Evolutionary conservation across 257 asterid species (phyloP), one percentile per base, ranked within the genome.

Genomic region (Forsythia viridissima): DNA sequence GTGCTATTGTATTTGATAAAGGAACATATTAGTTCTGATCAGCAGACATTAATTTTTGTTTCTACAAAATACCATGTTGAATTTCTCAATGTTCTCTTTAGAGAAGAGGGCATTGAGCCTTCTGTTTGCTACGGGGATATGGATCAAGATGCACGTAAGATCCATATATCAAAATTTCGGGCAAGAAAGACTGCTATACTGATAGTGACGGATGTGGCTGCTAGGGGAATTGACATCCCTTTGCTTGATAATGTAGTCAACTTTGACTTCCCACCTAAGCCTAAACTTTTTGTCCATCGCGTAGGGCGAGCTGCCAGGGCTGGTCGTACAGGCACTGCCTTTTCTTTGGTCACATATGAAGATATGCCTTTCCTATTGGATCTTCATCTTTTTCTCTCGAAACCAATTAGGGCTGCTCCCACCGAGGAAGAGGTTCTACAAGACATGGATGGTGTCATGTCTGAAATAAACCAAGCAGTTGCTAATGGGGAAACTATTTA

Each of bases 301-400:
- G 99, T 96, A 36, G 99, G 99, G n/a, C 87, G 98, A 81, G 99
- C 93, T 78, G 99, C 99, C 61, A 91, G 99, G 87, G 99, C 99
- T 55, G 99, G 99, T 78, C 96, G 97, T 15, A 87, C 90, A 7
- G 97, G 99, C 66, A 86, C 98, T 78, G 85, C 99, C 21, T 96
- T 85, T 86, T 96, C 97, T 77, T 88, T 96, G 48, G 87, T 93
- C 73, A 92, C 99, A 41, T 74, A 91, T 7, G 99, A 96, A 82
- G 99, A 93, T 80, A 89, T 93, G 98, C 89, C 98, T 61, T 84
- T 86, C 69, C 71, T 96, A 34, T 84, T 96, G 79, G 99, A 96
- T 90, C 98, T 96, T 81, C 99, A 96, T 87, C 92, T 96, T 76
- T 96, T 91, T 83, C 91, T 96, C 43, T 96, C 99, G 5, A 96